Conservation (phyloP, 257 asterid genomes). For the Primulina eburnea region DNA sequence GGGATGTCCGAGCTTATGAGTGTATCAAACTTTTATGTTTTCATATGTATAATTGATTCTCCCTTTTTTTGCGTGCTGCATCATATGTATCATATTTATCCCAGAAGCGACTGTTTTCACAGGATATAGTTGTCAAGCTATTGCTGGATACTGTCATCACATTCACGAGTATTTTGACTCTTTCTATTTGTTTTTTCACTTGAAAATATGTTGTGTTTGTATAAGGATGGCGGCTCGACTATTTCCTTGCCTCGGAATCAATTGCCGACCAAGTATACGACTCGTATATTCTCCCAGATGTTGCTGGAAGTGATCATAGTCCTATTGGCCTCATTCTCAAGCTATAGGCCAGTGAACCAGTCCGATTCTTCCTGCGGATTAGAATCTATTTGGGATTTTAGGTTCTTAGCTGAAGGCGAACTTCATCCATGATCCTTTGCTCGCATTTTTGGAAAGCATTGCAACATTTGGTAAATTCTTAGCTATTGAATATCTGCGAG, state of each 20-base stretch:
- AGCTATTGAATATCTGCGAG: neutral
- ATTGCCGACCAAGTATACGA: conserved; percentile 70
- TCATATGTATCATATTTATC: neutral
- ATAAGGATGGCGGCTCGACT: conserved; percentile 95
- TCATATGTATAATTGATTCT: neutral
- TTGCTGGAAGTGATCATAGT: conserved; percentile 86
- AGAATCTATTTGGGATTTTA: neutral
- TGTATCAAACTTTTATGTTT: neutral
- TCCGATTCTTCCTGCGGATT: neutral
- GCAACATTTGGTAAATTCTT: neutral
- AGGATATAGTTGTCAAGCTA: neutral
- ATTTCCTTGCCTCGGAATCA: conserved; percentile 78
- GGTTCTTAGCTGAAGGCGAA: neutral
- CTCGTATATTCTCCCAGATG: conserved; percentile 82
- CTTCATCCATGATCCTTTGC: neutral
- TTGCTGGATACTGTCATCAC: neutral
- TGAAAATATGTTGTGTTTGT: neutral
- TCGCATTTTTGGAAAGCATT: neutral
- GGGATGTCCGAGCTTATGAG: neutral
- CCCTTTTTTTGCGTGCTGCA: neutral
- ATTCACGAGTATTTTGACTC: neutral
- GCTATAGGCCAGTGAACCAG: conserved; percentile 36
- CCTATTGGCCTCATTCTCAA: conserved; percentile 81
- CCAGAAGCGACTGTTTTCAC: neutral
- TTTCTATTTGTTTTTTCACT: neutral